Conservation (phyloP, 2,329 filamentous ascomycete genomes). For the Aureobasidium leucospermi region DNA sequence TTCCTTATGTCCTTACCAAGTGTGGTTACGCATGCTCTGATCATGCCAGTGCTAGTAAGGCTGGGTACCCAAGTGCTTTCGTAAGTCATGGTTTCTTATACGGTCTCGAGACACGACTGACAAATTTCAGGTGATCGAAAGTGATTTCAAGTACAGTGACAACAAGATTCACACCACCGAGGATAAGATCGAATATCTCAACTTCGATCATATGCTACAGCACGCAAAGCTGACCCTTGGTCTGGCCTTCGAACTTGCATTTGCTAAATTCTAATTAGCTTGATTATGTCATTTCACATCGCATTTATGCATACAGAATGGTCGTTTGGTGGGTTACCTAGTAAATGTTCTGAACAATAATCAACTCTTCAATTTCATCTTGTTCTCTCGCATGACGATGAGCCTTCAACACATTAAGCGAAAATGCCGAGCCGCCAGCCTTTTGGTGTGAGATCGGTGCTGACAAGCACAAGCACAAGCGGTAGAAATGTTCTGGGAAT, state of each 20-base stretch:
- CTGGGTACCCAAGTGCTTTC: constrained; percentile 67
- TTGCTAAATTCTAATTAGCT: constrained; percentile 38
- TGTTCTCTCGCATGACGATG: no score
- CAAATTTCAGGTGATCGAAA: constrained; percentile 48
- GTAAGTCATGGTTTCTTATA: constrained; percentile 32
- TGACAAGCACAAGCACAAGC: no score
- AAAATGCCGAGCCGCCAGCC: no score
- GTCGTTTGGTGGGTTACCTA: neutral
- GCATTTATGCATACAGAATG: neutral
- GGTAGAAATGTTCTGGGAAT: no score
- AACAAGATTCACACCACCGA: constrained; percentile 64
- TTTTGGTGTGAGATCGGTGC: no score
- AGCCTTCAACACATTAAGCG: no score
- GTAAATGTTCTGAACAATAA: neutral
- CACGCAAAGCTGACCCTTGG: constrained; percentile 79
- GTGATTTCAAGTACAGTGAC: constrained; percentile 56
- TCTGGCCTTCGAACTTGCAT: constrained; percentile 76
- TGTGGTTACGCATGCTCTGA: constrained; percentile 81
- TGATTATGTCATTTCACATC: neutral
- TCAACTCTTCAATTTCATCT: neutral
- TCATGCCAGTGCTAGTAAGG: constrained; percentile 65
- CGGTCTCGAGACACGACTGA: no score
- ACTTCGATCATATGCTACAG: constrained; percentile 87
- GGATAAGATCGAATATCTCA: constrained; percentile 63
- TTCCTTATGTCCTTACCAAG: constrained; percentile 80